Conservation (phyloP, 257 asterid species). For the Jacaranda mimosifolia region DNA sequence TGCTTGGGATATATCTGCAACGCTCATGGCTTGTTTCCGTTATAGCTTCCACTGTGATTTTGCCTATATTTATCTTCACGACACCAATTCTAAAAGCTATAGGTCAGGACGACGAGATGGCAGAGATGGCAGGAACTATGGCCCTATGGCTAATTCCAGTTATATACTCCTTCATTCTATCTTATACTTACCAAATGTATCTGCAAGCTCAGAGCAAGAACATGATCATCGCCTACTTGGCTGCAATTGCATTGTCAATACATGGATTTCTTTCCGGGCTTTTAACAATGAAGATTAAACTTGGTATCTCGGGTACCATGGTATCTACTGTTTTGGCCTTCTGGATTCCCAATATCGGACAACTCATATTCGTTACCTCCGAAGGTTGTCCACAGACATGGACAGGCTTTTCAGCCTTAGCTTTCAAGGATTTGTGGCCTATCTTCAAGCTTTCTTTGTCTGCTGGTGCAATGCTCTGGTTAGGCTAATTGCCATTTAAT, state of each 20-base stretch:
- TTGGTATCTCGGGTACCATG: conserved; percentile 51
- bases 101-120: conserved; percentile 44
- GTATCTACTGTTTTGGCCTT: conserved; percentile 47
- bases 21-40: conserved; percentile 42
- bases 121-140: conserved; percentile 39
- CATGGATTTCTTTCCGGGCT: conserved; percentile 52
- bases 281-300: conserved; percentile 37
- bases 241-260: conserved; percentile 34
- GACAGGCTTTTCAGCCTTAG: conserved; percentile 41
- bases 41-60: conserved; percentile 30
- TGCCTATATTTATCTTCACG: conserved; percentile 36
- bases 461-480: conserved; percentile 50
- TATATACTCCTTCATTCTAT: conserved; percentile 33
- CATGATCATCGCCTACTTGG: conserved; percentile 41
- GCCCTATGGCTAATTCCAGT: conserved; percentile 45
- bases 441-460: conserved; percentile 42
- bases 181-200: conserved; percentile 42
- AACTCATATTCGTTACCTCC: conserved; percentile 11
- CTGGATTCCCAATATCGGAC: conserved; percentile 51
- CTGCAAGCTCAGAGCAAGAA: conserved; percentile 57
- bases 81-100: conserved; percentile 31
- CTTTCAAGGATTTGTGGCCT: conserved; percentile 41
- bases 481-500: neutral
- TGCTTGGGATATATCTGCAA: conserved; percentile 54
- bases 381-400: conserved; percentile 42